Conservation (phyloP, 129 eudicot genomes). For the Flaveria bidentis region DNA sequence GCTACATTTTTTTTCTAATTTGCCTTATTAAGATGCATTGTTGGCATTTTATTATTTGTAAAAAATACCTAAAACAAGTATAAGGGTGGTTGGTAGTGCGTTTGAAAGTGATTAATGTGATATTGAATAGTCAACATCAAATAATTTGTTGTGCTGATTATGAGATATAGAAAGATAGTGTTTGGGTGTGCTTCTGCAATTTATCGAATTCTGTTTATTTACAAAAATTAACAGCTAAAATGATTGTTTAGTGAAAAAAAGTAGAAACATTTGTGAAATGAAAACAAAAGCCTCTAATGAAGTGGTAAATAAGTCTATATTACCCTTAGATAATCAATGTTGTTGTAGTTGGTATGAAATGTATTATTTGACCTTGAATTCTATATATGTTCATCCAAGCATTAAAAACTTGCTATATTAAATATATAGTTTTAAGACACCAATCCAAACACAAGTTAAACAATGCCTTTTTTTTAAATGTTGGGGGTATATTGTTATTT, state of each 20-base stretch:
- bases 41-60: not conserved
- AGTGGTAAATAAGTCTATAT: not conserved
- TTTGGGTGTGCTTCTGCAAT: not conserved
- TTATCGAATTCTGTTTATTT: not conserved
- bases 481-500: slow-evolving; percentile 11
- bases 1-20: not conserved
- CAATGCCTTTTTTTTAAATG: not conserved
- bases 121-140: not conserved
- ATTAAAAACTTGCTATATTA: not conserved
- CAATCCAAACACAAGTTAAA: slow-evolving; percentile 1
- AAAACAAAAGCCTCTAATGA: not conserved
- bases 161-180: not conserved
- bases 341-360: slow-evolving; percentile 2
- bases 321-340: not conserved
- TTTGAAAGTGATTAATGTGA: not conserved
- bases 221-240: not conserved
- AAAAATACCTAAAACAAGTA: not conserved
- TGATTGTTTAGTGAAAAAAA: not conserved
- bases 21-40: not conserved
- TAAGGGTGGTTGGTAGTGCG: not conserved
- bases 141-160: not conserved
- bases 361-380: not conserved
- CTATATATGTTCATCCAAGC: not conserved
- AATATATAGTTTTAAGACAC: not conserved
- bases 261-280: not conserved